Evolutionary conservation across 1,139 yeast genomes (phyloP).

Genomic region (Yamadazyma siamensis): DNA sequence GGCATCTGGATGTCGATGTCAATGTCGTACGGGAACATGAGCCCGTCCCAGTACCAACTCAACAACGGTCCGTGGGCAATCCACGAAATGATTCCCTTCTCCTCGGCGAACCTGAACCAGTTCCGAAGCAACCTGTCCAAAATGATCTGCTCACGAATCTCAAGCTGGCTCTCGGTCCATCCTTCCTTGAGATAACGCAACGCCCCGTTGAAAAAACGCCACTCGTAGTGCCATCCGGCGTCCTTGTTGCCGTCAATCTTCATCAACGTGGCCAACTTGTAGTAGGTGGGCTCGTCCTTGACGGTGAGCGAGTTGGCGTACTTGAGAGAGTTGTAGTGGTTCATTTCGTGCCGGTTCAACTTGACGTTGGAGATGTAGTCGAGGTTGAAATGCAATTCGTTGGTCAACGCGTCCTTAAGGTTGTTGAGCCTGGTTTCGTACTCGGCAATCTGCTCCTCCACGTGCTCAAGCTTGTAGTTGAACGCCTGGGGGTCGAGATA

Average conservation of each 20-base stretch:
- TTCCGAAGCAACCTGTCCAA: slow-evolving; percentile 30
- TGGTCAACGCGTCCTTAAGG: slow-evolving; percentile 21
- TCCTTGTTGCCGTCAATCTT: slow-evolving; percentile 24
- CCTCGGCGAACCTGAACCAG: slow-evolving; percentile 35
- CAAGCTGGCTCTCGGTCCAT: slow-evolving; percentile 30
- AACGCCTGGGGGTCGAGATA: slow-evolving; percentile 19
- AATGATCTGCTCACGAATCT: slow-evolving; percentile 27
- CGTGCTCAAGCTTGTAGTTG: slow-evolving; percentile 15
- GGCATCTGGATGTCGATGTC: slow-evolving; percentile 41
- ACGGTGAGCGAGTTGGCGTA: slow-evolving; percentile 23
- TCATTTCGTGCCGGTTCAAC: slow-evolving; percentile 16
- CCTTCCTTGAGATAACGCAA: slow-evolving; percentile 26
- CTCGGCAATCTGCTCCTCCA: slow-evolving; percentile 17
- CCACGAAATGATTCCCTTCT: slow-evolving; percentile 40
- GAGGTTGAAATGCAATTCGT: slow-evolving; percentile 22
- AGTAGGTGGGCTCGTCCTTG: slow-evolving; percentile 33
- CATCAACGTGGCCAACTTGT: slow-evolving; percentile 30
- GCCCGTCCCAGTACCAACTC: slow-evolving; percentile 39
- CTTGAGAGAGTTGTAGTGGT: slow-evolving; percentile 18
- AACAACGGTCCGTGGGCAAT: slow-evolving; percentile 52
- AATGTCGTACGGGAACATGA: slow-evolving; percentile 35
- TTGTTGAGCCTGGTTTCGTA: slow-evolving; percentile 18
- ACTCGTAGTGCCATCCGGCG: slow-evolving; percentile 40
- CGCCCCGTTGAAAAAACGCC: slow-evolving; percentile 38
- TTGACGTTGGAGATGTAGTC: slow-evolving; percentile 8